phyloP scores from a whole-genome alignment of 2,329 filamentous ascomycete species.

The Arthroderma sp. region DNA sequence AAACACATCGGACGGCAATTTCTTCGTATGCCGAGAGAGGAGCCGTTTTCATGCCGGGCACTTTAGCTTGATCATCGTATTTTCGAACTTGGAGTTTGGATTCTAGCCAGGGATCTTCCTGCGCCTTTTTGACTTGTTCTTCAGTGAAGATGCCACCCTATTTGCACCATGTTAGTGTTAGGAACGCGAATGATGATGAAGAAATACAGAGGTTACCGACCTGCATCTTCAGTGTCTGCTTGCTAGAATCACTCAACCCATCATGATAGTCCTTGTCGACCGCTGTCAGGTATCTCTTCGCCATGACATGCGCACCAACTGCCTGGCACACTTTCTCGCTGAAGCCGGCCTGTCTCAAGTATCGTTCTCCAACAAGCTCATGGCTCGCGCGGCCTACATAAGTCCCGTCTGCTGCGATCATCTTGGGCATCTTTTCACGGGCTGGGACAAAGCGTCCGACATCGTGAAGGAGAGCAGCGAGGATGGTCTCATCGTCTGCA shows the following conservation, averaged over 20 bases:
- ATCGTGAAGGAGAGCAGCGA: slow-evolving; percentile 19
- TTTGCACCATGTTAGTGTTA: neutral
- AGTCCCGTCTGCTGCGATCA: slow-evolving; percentile 15
- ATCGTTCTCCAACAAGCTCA: slow-evolving; percentile 18
- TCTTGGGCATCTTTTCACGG: slow-evolving; percentile 15
- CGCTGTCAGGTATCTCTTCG: slow-evolving; percentile 9
- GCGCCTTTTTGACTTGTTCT: neutral
- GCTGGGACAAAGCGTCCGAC: slow-evolving; percentile 21
- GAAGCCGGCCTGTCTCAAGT: slow-evolving; percentile 18
- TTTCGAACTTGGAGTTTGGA: neutral
- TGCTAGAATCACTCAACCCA: neutral
- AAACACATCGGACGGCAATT: neutral
- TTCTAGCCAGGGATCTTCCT: neutral
- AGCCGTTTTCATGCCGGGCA: neutral
- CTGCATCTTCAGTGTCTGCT: neutral
- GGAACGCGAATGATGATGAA: neutral
- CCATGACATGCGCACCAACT: slow-evolving; percentile 21
- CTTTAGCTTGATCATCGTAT: neutral
- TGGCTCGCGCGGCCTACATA: slow-evolving; percentile 18
- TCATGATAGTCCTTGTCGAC: neutral
- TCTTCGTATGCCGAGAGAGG: neutral
- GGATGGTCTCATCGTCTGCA: slow-evolving; percentile 16
- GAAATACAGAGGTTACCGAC: neutral
- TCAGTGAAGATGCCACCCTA: neutral
- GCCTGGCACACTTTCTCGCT: slow-evolving; percentile 18